Base-by-base conservation (phyloP, 2,329 filamentous ascomycete genomes). In the Amesomyces nigricolor region DNA sequence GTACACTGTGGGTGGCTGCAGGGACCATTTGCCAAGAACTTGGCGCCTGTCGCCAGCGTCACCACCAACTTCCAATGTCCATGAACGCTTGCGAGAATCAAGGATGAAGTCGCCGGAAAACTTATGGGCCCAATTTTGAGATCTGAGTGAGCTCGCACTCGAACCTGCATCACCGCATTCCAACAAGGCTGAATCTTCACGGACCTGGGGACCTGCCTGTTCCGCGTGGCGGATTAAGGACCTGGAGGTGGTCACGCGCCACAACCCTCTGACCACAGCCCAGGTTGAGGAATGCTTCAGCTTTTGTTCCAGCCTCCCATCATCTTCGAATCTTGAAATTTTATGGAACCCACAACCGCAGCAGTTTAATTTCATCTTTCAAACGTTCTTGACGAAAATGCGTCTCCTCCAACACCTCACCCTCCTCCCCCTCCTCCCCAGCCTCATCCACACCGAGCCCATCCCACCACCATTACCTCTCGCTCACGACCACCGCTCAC, bases 221-320 rank as follows among this genome's bases (percentile, higher is more conserved):
- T 13, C 9, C 26, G 48, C 47, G 37, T 43, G 48, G 56, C 56
- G 30, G 29, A 39, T 50, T 11, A 13, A 7, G 49, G 49, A 26
- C 22, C 22, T 26, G 22, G 6, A 16, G 38, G 26, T 50, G 48
- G 54, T 59, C 58, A 59, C 54, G 57, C 51, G 57, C 42, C 35
- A 14, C 32, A 17, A 48, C 46, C 43, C 13, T 17, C 19, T 53
- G 47, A 56, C 47, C 42, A 22, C 32, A 38, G n/a, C 22, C 26
- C 22, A 26, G 22, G 22, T 35, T 13, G 32, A 35, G 32, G 32
- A 9, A 35, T 35, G 22, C 22, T 26, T 26, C 22, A 26, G 22
- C 6, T 47, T 19, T 19, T 16, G 10, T 42, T 17, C 13, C 14
- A 39, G 9, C 26, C 14, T 35, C 2, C 7, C 39, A 16, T 10